Percentiles rank a stretch among this genome's conserved stretches.
Evolutionary conservation across 2,329 filamentous ascomycete genomes (phyloP).

Genomic region (Cladosporium colombiae): DNA sequence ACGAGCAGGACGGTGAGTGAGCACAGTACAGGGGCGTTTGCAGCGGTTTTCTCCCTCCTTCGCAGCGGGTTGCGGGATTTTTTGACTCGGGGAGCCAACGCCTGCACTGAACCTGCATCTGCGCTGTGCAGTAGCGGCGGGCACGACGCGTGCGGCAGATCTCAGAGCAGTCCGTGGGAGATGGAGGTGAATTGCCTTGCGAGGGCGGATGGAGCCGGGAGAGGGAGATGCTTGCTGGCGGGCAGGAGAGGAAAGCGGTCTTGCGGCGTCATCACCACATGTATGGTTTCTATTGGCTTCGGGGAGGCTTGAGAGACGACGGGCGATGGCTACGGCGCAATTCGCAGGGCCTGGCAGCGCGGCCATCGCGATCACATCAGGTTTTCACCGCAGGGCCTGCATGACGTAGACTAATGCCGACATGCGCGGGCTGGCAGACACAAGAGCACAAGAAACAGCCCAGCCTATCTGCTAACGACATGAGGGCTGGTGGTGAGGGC

Average conservation of each 20-base stretch:
- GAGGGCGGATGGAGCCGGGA: constrained; percentile 1
- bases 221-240: constrained; percentile 3
- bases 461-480: constrained; percentile 3
- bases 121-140: constrained; percentile 19
- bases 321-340: not conserved
- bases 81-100: not conserved
- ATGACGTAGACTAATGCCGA: constrained; percentile 1
- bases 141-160: constrained; percentile 13
- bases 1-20: constrained; percentile 10
- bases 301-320: constrained; percentile 1
- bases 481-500: not conserved
- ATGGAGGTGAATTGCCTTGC: constrained; percentile 2
- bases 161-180: constrained; percentile 7
- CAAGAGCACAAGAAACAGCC: constrained; percentile 5
- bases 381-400: not conserved
- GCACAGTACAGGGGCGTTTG: constrained; percentile 1
- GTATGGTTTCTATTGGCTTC: not conserved
- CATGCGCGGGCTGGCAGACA: not conserved
- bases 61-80: constrained; percentile 1
- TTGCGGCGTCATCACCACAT: not conserved
- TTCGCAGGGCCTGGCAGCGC: not conserved
- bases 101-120: constrained; percentile 17
- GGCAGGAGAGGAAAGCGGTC: not conserved
- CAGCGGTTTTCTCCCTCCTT: not conserved
- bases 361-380: not conserved